A percentile compares a stretch with the other conserved stretches of the same genome.
These are phyloP conservation scores for Paxillus involutus DNA, from an alignment of 768 basidiomycete species.

Conservation along the genomic window DNA sequence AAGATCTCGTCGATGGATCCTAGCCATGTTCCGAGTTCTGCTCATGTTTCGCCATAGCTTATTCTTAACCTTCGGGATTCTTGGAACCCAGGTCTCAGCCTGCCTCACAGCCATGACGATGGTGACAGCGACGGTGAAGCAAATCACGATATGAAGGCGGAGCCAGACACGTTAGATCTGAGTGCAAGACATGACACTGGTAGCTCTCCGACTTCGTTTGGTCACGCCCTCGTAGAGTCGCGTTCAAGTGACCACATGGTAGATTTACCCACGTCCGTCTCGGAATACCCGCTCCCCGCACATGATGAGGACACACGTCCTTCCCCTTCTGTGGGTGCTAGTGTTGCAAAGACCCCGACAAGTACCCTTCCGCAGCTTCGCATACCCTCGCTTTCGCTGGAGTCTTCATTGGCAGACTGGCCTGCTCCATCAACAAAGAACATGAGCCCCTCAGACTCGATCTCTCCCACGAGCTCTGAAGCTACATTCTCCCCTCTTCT, in stretches of 20 bases:
- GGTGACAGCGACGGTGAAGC: background rate
- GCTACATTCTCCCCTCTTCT: background rate
- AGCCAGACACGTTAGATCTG: background rate
- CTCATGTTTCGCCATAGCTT: constrained; percentile 9
- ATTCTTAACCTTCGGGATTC: constrained; percentile 4
- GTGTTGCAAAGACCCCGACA: too few relatives aligned
- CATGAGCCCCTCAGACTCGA: constrained; percentile 3
- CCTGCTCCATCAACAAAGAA: background rate
- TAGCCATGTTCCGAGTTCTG: background rate
- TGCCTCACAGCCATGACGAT: background rate
- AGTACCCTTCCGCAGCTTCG: background rate
- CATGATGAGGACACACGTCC: background rate
- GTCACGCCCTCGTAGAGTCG: background rate
- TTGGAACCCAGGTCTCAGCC: background rate
- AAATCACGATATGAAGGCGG: background rate
- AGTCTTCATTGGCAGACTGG: background rate
- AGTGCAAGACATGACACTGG: background rate
- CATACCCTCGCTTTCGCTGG: background rate
- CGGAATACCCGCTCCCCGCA: background rate
- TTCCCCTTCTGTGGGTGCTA: background rate
- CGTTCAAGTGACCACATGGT: background rate
- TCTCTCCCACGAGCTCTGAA: constrained; percentile 1
- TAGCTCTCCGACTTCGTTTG: background rate
- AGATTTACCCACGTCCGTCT: background rate
- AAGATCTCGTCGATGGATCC: background rate